phyloP scores from a whole-genome alignment of 768 basidiomycete genomes.

The Macrolepiota fuliginosa region DNA sequence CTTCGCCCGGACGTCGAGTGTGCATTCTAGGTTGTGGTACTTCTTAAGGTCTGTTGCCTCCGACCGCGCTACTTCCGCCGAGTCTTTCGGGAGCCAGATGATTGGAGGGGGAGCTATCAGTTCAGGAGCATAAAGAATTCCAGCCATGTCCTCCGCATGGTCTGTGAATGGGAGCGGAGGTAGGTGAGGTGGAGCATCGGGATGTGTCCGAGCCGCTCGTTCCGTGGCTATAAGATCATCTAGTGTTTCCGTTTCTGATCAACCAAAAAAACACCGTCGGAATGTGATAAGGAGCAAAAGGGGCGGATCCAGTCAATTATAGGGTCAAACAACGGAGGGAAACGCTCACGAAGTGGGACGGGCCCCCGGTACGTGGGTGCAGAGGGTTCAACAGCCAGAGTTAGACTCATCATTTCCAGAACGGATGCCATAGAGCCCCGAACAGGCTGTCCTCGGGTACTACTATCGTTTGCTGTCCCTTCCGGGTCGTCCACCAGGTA shows the following conservation, averaged over 20 bases:
- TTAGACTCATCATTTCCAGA: slow-evolving; percentile 81
- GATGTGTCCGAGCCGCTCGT: slow-evolving; percentile 73
- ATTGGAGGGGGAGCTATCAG: slow-evolving; percentile 74
- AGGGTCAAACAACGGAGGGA: slow-evolving; percentile 4
- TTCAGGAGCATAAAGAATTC: slow-evolving; percentile 80
- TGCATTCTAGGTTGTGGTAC: slow-evolving; percentile 69
- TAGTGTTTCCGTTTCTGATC: slow-evolving; percentile 67
- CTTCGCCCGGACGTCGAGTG: slow-evolving; percentile 63
- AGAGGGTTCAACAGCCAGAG: slow-evolving; percentile 71
- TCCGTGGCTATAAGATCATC: slow-evolving; percentile 81
- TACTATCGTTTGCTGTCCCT: slow-evolving; percentile 44
- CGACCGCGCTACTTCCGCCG: slow-evolving; percentile 66
- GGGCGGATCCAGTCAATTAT: background rate
- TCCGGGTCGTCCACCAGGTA: slow-evolving; percentile 47
- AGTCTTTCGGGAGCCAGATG: slow-evolving; percentile 85
- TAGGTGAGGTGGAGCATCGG: slow-evolving; percentile 71
- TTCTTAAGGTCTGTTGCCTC: slow-evolving; percentile 76
- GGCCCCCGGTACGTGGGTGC: slow-evolving; percentile 52
- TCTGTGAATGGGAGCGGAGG: slow-evolving; percentile 69
- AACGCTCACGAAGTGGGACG: slow-evolving; percentile 62
- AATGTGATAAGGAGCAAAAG: slow-evolving; percentile 8
- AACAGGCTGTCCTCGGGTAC: slow-evolving; percentile 37
- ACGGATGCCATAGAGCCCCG: slow-evolving; percentile 80
- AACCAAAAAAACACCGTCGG: background rate
- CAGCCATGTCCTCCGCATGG: slow-evolving; percentile 74